These are phyloP conservation scores for Kurtzmaniella quercitrusa DNA, from an alignment of 1,139 yeast genomes.

Conservation along the genomic window DNA sequence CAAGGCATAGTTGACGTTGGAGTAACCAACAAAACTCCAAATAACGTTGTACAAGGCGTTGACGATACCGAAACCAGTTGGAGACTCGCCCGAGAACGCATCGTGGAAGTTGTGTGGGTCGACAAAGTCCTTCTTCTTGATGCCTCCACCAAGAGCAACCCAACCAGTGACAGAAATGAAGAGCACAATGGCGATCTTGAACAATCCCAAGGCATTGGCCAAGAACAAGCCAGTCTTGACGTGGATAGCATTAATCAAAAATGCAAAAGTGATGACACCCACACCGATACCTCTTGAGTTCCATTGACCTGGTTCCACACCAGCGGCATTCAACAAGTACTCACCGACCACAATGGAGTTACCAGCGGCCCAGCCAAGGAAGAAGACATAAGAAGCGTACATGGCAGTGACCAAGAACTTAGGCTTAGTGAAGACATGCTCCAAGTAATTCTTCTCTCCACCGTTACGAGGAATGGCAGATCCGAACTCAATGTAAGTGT, in stretches of 20 bases:
- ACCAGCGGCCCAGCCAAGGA: slow-evolving; percentile 85
- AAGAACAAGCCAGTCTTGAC: slow-evolving; percentile 64
- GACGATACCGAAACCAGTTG: slow-evolving; percentile 74
- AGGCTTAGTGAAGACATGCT: slow-evolving; percentile 66
- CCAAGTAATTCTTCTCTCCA: slow-evolving; percentile 83
- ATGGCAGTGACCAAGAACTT: slow-evolving; percentile 65
- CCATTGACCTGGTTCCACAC: slow-evolving; percentile 65
- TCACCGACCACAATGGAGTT: slow-evolving; percentile 53
- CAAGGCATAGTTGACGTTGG: slow-evolving; percentile 77
- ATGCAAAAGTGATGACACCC: slow-evolving; percentile 70
- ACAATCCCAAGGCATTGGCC: slow-evolving; percentile 65
- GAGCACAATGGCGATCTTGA: slow-evolving; percentile 64
- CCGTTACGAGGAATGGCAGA: slow-evolving; percentile 82
- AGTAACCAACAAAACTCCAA: slow-evolving; percentile 74
- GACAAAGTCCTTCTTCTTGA: slow-evolving; percentile 43
- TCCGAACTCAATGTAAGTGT: slow-evolving; percentile 81
- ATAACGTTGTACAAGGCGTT: slow-evolving; percentile 76
- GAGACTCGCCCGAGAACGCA: slow-evolving; percentile 55
- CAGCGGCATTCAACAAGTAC: slow-evolving; percentile 63
- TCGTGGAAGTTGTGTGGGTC: slow-evolving; percentile 57
- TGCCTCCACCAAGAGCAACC: slow-evolving; percentile 75
- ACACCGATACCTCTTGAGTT: slow-evolving; percentile 71
- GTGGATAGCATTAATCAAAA: slow-evolving; percentile 57
- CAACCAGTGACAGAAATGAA: slow-evolving; percentile 74
- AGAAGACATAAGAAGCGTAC: slow-evolving; percentile 72